These are phyloP conservation scores for Diaporthe ampelina DNA, from an alignment of 2,329 filamentous ascomycete genomes.

Conservation along the genomic window DNA sequence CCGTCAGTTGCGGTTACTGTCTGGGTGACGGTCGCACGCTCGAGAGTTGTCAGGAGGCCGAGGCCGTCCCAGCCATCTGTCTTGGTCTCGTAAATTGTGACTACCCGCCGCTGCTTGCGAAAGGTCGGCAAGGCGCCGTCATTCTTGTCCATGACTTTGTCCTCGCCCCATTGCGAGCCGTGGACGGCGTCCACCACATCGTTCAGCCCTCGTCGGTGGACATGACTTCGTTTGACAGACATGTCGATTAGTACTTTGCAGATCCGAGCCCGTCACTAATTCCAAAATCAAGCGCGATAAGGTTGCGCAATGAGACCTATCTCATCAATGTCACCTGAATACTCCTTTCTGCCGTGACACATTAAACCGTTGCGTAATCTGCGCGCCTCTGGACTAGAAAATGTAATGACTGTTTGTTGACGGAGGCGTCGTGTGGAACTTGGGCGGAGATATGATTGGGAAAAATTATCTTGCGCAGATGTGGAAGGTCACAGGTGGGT, in stretches of 20 bases:
- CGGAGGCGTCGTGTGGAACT: constrained; percentile 7
- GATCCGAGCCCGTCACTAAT: neutral
- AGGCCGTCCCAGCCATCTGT: constrained; percentile 39
- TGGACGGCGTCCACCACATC: neutral
- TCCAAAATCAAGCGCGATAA: constrained; percentile 3
- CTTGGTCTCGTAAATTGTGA: constrained; percentile 52
- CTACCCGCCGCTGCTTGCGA: constrained; percentile 29
- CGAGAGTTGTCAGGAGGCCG: constrained; percentile 38
- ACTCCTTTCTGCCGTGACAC: constrained; percentile 2
- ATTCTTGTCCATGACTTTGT: constrained; percentile 1
- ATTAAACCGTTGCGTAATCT: constrained; percentile 19
- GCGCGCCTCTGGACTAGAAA: constrained; percentile 7
- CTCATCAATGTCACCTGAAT: constrained; percentile 1
- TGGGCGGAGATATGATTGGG: constrained; percentile 11
- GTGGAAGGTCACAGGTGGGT: neutral
- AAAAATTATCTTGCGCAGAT: neutral
- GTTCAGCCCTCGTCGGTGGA: constrained; percentile 24
- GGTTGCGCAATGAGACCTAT: constrained; percentile 25
- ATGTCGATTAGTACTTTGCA: constrained; percentile 19
- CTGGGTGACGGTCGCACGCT: constrained; percentile 14
- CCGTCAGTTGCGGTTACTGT: constrained; percentile 10
- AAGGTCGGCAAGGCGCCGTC: neutral
- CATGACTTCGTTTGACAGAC: constrained; percentile 37
- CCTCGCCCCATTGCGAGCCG: neutral
- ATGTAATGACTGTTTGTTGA: constrained; percentile 16